phyloP scores from a whole-genome alignment of 2,329 filamentous ascomycete species.

The Fusarium succisae region DNA sequence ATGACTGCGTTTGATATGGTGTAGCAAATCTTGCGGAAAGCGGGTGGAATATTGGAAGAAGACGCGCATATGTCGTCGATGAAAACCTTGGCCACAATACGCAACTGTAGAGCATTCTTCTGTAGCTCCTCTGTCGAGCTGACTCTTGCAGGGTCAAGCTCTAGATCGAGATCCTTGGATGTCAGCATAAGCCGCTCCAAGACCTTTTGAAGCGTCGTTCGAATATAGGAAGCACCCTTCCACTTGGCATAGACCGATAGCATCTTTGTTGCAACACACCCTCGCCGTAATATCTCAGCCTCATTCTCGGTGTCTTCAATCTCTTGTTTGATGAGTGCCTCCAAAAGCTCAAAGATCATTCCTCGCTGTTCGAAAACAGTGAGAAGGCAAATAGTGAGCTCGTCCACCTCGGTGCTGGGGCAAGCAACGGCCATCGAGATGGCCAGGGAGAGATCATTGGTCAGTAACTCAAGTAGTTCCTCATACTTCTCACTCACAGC shows the following conservation, averaged over 20 bases:
- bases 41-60: slow-evolving; percentile 66
- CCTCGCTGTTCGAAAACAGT: slow-evolving; percentile 77
- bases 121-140: slow-evolving; percentile 69
- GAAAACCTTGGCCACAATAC: slow-evolving; percentile 75
- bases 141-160: slow-evolving; percentile 72
- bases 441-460: slow-evolving; percentile 69
- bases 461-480: slow-evolving; percentile 70
- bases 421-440: slow-evolving; percentile 72
- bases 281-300: slow-evolving; percentile 72
- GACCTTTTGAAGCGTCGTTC: slow-evolving; percentile 71
- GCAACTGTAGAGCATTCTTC: slow-evolving; percentile 72
- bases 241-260: slow-evolving; percentile 76
- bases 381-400: slow-evolving; percentile 72
- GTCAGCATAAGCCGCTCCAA: slow-evolving; percentile 72
- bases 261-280: slow-evolving; percentile 78
- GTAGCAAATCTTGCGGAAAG: slow-evolving; percentile 73
- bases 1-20: slow-evolving; percentile 72
- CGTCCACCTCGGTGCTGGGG: slow-evolving; percentile 74
- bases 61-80: slow-evolving; percentile 76
- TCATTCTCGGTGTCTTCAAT: slow-evolving; percentile 77
- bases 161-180: slow-evolving; percentile 73
- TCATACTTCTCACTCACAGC: slow-evolving; percentile 76
- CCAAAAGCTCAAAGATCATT: slow-evolving; percentile 69
- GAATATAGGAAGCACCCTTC: slow-evolving; percentile 73
- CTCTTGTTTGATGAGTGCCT: slow-evolving; percentile 74